Evolutionary conservation across 176 grass and related monocot genomes (phyloP).

Genomic region (Rhipidocladum racemiflorum): DNA sequence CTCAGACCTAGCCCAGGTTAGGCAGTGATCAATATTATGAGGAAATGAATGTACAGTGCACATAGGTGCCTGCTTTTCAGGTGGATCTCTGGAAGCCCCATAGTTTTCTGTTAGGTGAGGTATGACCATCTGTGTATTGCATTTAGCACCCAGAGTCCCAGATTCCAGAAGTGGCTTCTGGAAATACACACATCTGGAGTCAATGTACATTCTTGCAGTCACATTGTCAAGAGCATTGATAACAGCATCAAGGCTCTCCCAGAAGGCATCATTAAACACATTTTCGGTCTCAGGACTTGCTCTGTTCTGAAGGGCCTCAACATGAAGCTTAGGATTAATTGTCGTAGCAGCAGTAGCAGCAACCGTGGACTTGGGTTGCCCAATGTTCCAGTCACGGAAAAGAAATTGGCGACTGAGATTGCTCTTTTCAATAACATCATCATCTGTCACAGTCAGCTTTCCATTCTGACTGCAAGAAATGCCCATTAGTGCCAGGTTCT

Average conservation of each 20-base stretch:
- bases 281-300: conserved; percentile 94
- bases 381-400: conserved; percentile 93
- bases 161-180: conserved; percentile 93
- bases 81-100: conserved; percentile 96
- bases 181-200: conserved; percentile 85
- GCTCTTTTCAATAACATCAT: conserved; percentile 95
- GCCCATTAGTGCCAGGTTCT: conserved; percentile 88
- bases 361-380: conserved; percentile 86
- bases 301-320: conserved; percentile 82
- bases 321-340: conserved; percentile 76
- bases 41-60: conserved; percentile 94
- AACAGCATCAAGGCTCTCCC: conserved; percentile 81
- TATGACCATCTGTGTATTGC: conserved; percentile 96
- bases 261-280: conserved; percentile 82
- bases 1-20: conserved; percentile 89
- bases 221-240: conserved; percentile 88
- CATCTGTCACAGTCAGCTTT: conserved; percentile 83
- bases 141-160: conserved; percentile 87
- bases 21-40: conserved; percentile 93
- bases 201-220: conserved; percentile 90
- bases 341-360: conserved; percentile 71
- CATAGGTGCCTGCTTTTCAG: conserved; percentile 94
- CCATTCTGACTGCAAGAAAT: conserved; percentile 68
- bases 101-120: conserved; percentile 92
- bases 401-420: conserved; percentile 98